Evolutionary conservation across 306 rosid species (phyloP).

Genomic region (Senna siamea): DNA sequence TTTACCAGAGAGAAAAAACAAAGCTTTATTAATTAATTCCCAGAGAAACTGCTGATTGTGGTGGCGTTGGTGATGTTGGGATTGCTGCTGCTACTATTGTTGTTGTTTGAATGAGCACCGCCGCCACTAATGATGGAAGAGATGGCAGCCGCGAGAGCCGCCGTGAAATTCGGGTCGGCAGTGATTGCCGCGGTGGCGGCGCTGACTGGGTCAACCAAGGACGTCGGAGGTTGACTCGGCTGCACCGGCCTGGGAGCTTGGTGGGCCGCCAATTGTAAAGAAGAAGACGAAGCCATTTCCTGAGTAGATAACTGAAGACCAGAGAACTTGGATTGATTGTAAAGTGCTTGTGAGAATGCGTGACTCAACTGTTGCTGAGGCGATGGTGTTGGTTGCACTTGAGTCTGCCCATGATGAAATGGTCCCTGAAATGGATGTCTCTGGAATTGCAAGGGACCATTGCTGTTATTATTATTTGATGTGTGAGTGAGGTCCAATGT

Average conservation of each 20-base stretch:
- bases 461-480: constrained; percentile 10
- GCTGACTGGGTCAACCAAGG: constrained; percentile 64
- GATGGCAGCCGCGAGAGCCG: constrained; percentile 93
- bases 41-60: constrained; percentile 61
- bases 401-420: no score
- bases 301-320: constrained; percentile 89
- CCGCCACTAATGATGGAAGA: constrained; percentile 73
- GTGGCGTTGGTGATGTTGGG: constrained; percentile 31
- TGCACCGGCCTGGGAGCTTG: constrained; percentile 47
- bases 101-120: constrained; percentile 52
- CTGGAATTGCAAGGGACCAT: constrained; percentile 55
- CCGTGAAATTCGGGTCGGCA: constrained; percentile 84
- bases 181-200: constrained; percentile 96
- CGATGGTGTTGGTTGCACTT: neutral
- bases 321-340: constrained; percentile 85
- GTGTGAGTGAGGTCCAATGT: constrained; percentile 85
- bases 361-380: constrained; percentile 44
- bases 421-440: constrained; percentile 64
- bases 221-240: constrained; percentile 51
- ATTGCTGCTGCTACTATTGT: constrained; percentile 9
- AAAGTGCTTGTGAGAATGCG: constrained; percentile 62
- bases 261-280: constrained; percentile 56
- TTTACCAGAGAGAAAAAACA: neutral
- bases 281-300: constrained; percentile 44
- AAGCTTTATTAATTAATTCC: constrained; percentile 49